These are phyloP conservation scores for Colletotrichum navitas DNA, from an alignment of 2,329 filamentous ascomycete genomes.

Conservation along the genomic window DNA sequence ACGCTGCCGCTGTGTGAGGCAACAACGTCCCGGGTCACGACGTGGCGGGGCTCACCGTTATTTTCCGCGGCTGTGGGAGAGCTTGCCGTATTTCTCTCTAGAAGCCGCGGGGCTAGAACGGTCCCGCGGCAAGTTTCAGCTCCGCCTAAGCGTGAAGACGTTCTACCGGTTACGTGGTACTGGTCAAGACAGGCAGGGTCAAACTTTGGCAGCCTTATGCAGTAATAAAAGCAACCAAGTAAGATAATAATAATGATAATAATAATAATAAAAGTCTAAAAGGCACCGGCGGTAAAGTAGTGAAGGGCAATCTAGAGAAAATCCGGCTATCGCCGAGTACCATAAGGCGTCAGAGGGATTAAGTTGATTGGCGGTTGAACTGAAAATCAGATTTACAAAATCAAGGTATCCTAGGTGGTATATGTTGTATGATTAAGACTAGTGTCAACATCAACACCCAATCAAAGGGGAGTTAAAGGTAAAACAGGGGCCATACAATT, in stretches of 20 bases:
- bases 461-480: too few species aligned
- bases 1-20: constrained; percentile 49
- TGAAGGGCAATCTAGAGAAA: too few species aligned
- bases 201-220: not conserved
- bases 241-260: not conserved
- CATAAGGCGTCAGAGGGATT: too few species aligned
- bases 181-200: not conserved
- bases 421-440: too few species aligned
- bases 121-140: constrained; percentile 54
- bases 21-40: constrained; percentile 53
- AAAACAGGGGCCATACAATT: too few species aligned
- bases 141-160: not conserved
- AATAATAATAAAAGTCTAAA: too few species aligned
- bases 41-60: constrained; percentile 46
- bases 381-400: too few species aligned
- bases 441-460: too few species aligned
- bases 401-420: too few species aligned
- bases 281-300: too few species aligned
- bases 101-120: constrained; percentile 54
- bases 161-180: not conserved
- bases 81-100: constrained; percentile 61
- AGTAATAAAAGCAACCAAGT: not conserved
- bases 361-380: too few species aligned
- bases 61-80: constrained; percentile 64
- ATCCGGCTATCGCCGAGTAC: too few species aligned